phyloP scores from a whole-genome alignment of 176 grass and related monocot species.

The Thinopyrum elongatum region DNA sequence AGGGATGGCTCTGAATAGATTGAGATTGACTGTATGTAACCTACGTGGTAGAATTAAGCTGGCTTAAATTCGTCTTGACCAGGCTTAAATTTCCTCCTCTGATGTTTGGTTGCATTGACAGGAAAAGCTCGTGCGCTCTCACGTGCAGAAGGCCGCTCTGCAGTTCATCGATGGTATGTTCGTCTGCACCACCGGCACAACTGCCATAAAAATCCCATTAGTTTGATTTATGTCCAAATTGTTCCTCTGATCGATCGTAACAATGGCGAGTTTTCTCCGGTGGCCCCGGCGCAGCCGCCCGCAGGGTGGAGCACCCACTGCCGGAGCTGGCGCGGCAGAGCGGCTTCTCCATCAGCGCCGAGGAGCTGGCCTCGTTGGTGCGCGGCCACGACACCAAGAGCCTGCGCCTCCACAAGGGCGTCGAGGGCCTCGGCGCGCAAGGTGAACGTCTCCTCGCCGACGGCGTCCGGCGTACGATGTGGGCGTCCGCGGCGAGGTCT shows the following conservation, averaged over 20 bases:
- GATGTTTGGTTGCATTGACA: slow-evolving; percentile 18
- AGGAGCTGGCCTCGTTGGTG: slow-evolving; percentile 75
- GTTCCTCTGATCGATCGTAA: not conserved
- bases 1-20: not conserved
- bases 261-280: not conserved
- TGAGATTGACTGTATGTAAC: not conserved
- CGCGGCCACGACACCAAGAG: slow-evolving; percentile 66
- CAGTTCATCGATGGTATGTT: slow-evolving; percentile 81
- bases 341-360: slow-evolving; percentile 68
- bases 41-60: not conserved
- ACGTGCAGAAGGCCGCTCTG: slow-evolving; percentile 85
- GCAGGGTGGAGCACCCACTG: slow-evolving; percentile 56
- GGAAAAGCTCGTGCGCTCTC: slow-evolving; percentile 85
- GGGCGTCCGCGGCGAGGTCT: slow-evolving; percentile 57
- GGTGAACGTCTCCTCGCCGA: slow-evolving; percentile 61
- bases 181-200: no score
- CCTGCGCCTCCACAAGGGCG: slow-evolving; percentile 57
- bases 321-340: slow-evolving; percentile 61
- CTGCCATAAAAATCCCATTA: not conserved
- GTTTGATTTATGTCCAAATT: not conserved
- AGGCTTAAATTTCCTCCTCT: not conserved
- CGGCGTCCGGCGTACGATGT: slow-evolving; percentile 55
- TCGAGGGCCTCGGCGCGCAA: slow-evolving; percentile 62
- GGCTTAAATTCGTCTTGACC: slow-evolving; percentile 1
- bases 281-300: slow-evolving; percentile 41